Base-by-base conservation (phyloP, 768 basidiomycete species). In the Coprinellus micaceus region DNA sequence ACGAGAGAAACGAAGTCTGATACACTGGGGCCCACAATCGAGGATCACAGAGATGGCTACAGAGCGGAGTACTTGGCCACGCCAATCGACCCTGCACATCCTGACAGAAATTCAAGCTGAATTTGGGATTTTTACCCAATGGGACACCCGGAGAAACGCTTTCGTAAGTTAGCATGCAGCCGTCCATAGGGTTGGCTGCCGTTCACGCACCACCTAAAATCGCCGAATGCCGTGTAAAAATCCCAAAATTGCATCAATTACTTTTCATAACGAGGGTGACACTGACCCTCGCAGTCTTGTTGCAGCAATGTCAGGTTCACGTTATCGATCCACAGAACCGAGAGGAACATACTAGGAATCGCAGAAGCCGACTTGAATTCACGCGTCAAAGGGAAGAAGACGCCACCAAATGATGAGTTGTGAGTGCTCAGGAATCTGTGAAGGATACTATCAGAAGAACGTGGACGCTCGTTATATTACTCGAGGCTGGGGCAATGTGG, bases 171-270 rank as follows among this genome's bases (percentile, higher is more conserved):
- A 30, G 26, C 30, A 15, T 28, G 17, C 13, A 7, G 7, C 41
- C 41, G 21, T 13, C 7, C 15, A 25, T 28, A 49, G 21, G 28
- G 15, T 25, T 19, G 21, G 10, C 28, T 13, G 41, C 21, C 41
- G 21, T 44, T 44, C 21, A 49, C 47, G n/a, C 47, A 49, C 47
- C 25, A 49, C n/a, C 25, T 49, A 49, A 49, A 49, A 49, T 49
- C 4, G 26, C 47, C 47, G 47, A 49, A 49, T 17, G 13, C 25
- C 47, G 9, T 37, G 36, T 17, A 37, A 37, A 37, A 49, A 15
- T 28, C 47, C 11, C 41, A 9, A 44, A 30, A 49, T 17, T 9
- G 36, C 36, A 37, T 37, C 36, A 37, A 37, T 37, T 49, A 15
- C 24, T 17, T 15, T 17, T 28, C 26, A 30, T 30, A 28, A 28